Evolutionary conservation across 2,329 filamentous ascomycete species (phyloP), one percentile per base, ranked within the genome.

Genomic region (Grosmannia penicillata): DNA sequence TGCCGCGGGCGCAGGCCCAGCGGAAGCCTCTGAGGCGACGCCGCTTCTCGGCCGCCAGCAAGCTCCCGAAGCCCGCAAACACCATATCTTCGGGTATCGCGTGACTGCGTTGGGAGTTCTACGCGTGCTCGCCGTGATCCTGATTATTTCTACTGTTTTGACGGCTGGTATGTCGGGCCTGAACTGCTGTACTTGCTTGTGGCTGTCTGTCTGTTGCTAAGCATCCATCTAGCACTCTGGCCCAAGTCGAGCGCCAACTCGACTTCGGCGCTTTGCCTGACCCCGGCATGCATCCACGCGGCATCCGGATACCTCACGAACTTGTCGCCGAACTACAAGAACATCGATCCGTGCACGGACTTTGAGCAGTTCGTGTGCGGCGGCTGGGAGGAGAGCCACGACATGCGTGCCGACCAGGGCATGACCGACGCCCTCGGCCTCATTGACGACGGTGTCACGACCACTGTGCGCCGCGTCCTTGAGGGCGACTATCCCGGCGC

Each of bases 301-400:
- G 67, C 75, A 5, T 75, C 72, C 11, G 66, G 71, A 45, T 66
- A 80, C 28, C 61, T 78, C 8, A 69, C 73, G 45, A 78, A 74
- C 42, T 56, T 80, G 13, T 70, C 73, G 14, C 69, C 74, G 8
- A 60, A 51, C 39, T 76, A 79, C 53, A 61, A 70, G 42, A 55
- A 71, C 3, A 59, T 83, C 29, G 75, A 83, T 50, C 71, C 79
- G 2, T 84, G 79, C 48, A 67, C 62, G n/a, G 57, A 82, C 31
- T 84, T 84, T 43, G 74, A 81, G 43, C 62, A 75, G 51, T 66
- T 75, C 40, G 74, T 75, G 17, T 82, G 78, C 48, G 76, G 74
- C 39, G 78, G 78, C 10, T 83, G 77, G 70, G 62, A 68, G 37
- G 62, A 72, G 18, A 64, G 61, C 9, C 70, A 82, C 56, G 76